Base-by-base conservation (phyloP, 306 rosid species). In the Lagenaria siceraria region DNA sequence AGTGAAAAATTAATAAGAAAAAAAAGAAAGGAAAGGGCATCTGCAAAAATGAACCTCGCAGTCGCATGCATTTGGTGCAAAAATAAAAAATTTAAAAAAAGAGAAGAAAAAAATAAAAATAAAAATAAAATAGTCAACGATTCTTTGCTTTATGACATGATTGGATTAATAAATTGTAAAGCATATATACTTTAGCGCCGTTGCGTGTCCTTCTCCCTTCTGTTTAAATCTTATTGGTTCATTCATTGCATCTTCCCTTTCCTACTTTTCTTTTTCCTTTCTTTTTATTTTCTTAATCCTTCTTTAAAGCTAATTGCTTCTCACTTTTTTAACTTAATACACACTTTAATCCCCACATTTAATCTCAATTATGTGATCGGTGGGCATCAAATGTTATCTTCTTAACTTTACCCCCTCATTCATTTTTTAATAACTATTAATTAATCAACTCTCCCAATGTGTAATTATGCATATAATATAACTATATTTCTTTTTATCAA, bases 111-210 rank as follows among this genome's bases (percentile, higher is more conserved):
- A 5, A 4, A 25, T 49, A 62, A 17, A 61, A 60, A 31, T 6
- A 60, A 25, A 13, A 13, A 0, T 2, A 61, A 51, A 53, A 17
- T 49, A 73, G 49, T 73, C 62, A 52, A 73, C 62, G 46, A 73
- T 48, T 70, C 88, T 81, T 82, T 68, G 76, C 79, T 76, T 76
- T 78, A 85, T 68, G 78, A 78, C 60, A 29, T 73, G 15, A 73
- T 73, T 78, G 52, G 81, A 77, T 78, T 82, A 84, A 85, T 4
- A 64, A 83, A 80, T 77, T 29, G 68, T 77, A 90, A 89, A 90
- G 91, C 91, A 90, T 90, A 88, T 88, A 86, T 86, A 88, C 93
- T 92, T 88, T 90, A 78, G 82, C 83, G 93, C 88, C 88, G 84
- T 78, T 72, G 77, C 64, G 85, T 84, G 81, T 70, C 49, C 80